Conservation (phyloP, 495 filamentous ascomycete genomes). For the Aspergillus conjunctus region DNA sequence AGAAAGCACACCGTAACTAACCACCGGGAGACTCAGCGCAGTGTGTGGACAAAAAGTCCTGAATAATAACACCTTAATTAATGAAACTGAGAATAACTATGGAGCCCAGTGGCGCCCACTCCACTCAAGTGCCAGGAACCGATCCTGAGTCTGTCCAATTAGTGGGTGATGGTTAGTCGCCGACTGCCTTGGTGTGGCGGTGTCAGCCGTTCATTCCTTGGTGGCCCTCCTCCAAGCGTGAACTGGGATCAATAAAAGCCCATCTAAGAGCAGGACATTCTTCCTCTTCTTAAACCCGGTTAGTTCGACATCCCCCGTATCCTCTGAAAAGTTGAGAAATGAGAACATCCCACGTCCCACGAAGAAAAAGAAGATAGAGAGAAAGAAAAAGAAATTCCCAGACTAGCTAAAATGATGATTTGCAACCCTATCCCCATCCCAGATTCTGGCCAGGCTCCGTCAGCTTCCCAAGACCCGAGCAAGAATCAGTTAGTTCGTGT, state of each 20-base stretch:
- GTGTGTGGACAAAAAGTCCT: conserved; percentile 23
- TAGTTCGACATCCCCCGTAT: too few species aligned
- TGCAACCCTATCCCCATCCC: background rate
- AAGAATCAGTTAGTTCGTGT: background rate
- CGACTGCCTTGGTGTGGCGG: conserved; percentile 12
- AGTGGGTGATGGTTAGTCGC: conserved; percentile 1
- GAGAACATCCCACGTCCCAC: too few species aligned
- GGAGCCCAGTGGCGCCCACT: conserved; percentile 12
- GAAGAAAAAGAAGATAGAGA: background rate
- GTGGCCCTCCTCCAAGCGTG: background rate
- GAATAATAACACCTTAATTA: conserved; percentile 3
- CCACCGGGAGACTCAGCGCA: too few species aligned
- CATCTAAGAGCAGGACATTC: too few species aligned
- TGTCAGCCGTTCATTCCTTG: background rate
- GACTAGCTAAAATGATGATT: background rate
- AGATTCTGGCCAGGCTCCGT: background rate
- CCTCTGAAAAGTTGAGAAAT: too few species aligned
- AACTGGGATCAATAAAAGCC: too few species aligned
- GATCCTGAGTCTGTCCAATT: conserved; percentile 16
- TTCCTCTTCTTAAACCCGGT: too few species aligned
- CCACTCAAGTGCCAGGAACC: conserved; percentile 12
- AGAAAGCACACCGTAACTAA: too few species aligned
- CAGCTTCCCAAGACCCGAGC: background rate
- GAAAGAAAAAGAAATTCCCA: background rate
- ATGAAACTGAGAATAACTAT: background rate